Evolutionary conservation across 1,284 basidiomycete species (phyloP), one percentile per base, ranked within the genome.

Genomic region (Trichosporon coremiiforme): DNA sequence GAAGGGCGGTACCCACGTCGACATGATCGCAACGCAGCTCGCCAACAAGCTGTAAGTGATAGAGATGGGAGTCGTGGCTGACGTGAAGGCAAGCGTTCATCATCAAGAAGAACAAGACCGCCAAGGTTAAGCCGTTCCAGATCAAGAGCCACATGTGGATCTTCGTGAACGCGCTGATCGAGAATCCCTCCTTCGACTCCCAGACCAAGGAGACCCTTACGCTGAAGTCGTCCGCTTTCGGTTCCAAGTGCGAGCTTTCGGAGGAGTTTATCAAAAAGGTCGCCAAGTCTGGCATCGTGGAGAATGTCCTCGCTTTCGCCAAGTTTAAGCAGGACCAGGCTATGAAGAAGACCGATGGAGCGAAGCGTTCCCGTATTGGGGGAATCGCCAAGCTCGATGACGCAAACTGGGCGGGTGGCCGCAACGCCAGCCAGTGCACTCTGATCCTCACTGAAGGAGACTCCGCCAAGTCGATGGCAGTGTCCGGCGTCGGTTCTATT

Each of bases 81-180:
- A 36, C 25, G 15, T 78, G 73, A 36, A 85, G 87, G 53, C 88
- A 94, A 73, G 86, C 91, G 17, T 87, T 88, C 8, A 94, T 98
- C 77, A 87, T 89, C 79, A 97, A 96, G 89, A 99, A 98, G 88
- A 98, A 98, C 86, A 98, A 97, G 85, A 93, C 87, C 2, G 93
- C 94, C 9, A 88, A 91, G 0, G 91, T 99, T 78, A 98, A 98
- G 84, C 88, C 93, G 12, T 89, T 90, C 71, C 94, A 98, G 84
- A 91, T 99, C 85, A 96, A 94, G 86, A 95, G 92, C 80, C 95
- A 99, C 80, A 94, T 99, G 89, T 97, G 94, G 94, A 88, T 99
- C 71, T 99, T 99, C 80, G 91, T 99, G 81, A 99, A 99, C 79
- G 90, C 93, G 25, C 87, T 98, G 73, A 92, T 99, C 74, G 95